Percentiles rank a stretch among this genome's conserved stretches.
These are phyloP conservation scores for Trichophyton verrucosum DNA, from an alignment of 2,329 filamentous ascomycete species.

Conservation along the genomic window DNA sequence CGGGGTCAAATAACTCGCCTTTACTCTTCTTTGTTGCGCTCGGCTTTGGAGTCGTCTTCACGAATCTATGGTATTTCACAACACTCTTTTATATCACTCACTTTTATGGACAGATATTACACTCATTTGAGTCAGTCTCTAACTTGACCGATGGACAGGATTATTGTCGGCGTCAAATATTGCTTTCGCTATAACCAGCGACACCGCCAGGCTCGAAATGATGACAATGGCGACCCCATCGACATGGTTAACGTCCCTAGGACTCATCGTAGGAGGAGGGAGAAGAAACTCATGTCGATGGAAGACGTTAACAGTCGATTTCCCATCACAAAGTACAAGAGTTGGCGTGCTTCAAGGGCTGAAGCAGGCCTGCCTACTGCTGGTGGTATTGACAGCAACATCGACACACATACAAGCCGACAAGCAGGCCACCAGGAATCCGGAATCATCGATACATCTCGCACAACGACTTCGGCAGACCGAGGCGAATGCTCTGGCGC, in stretches of 20 bases:
- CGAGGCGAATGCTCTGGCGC: neutral
- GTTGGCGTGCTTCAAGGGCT: conserved; percentile 74
- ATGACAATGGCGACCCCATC: conserved; percentile 78
- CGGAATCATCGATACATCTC: neutral
- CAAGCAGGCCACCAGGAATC: conserved; percentile 31
- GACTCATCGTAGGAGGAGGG: conserved; percentile 71
- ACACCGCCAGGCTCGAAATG: conserved; percentile 62
- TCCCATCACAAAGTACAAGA: conserved; percentile 91
- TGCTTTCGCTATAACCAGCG: conserved; percentile 97
- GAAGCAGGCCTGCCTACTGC: conserved; percentile 69
- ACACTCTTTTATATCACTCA: neutral
- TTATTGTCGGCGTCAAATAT: conserved; percentile 98
- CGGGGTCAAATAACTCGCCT: conserved; percentile 55
- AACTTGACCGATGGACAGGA: conserved; percentile 47
- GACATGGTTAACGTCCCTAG: conserved; percentile 74
- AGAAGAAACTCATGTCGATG: conserved; percentile 99
- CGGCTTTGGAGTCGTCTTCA: conserved; percentile 96
- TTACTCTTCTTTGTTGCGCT: conserved; percentile 87
- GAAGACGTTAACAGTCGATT: conserved; percentile 98
- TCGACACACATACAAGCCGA: conserved; percentile 44
- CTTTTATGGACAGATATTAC: neutral
- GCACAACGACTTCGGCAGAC: conserved; percentile 10
- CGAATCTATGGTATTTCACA: conserved; percentile 80
- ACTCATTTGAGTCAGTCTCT: neutral
- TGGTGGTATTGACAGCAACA: conserved; percentile 60